Percentiles rank a stretch among this genome's conserved stretches.
phyloP scores from a whole-genome alignment of 2,329 filamentous ascomycete genomes.

The Phoma sp. region DNA sequence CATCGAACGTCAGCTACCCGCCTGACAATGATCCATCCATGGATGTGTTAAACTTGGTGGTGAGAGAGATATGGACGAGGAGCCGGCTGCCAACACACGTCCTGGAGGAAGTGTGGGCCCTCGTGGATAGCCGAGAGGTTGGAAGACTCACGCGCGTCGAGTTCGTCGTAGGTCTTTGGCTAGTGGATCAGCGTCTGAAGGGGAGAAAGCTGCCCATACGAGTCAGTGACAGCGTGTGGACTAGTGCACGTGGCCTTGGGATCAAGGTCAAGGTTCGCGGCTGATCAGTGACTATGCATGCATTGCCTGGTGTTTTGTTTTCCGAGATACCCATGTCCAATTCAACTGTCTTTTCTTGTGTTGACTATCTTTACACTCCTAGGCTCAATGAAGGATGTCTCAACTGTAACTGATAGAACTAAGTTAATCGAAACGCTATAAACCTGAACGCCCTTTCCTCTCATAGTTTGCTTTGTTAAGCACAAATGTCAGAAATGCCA shows the following conservation, averaged over 20 bases:
- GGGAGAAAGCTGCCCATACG: slow-evolving; percentile 77
- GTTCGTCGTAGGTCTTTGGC: slow-evolving; percentile 84
- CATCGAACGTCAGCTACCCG: slow-evolving; percentile 5
- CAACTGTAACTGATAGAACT: too few relatives aligned
- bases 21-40: slow-evolving; percentile 47
- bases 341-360: neutral
- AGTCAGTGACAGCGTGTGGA: slow-evolving; percentile 78
- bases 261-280: slow-evolving; percentile 44
- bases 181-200: slow-evolving; percentile 80
- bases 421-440: too few relatives aligned
- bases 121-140: slow-evolving; percentile 66
- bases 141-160: slow-evolving; percentile 70
- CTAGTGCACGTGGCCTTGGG: slow-evolving; percentile 63
- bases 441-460: too few relatives aligned
- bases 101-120: slow-evolving; percentile 76
- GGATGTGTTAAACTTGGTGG: slow-evolving; percentile 71
- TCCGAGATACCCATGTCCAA: slow-evolving; percentile 38
- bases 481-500: too few relatives aligned
- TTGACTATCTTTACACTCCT: neutral
- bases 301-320: slow-evolving; percentile 26
- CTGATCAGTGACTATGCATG: slow-evolving; percentile 10
- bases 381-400: too few relatives aligned
- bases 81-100: slow-evolving; percentile 72
- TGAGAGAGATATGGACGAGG: slow-evolving; percentile 76
- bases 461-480: too few relatives aligned